Evolutionary conservation across 192 early-diverging fungal species (phyloP).

Genomic region (Backusella liffmaniae): DNA sequence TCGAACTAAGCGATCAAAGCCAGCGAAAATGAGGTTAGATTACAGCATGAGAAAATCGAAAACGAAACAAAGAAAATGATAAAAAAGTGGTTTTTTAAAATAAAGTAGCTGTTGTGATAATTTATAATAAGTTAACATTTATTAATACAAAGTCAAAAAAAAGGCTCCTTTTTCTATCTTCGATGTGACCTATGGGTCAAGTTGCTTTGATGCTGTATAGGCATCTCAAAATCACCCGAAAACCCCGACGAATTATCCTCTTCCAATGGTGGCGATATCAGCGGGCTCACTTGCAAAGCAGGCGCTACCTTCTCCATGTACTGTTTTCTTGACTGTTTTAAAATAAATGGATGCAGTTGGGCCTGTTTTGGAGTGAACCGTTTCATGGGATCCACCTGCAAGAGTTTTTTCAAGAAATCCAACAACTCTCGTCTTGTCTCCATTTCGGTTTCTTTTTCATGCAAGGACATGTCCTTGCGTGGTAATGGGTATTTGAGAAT

Average conservation of each 20-base stretch:
- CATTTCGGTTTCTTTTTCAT: conserved; percentile 16
- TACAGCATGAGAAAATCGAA: too few species aligned
- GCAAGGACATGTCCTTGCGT: background rate
- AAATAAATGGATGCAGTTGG: conserved; percentile 6
- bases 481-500: conserved; percentile 17
- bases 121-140: too few species aligned
- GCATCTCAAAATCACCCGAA: background rate
- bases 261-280: background rate
- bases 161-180: background rate
- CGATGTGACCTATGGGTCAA: background rate
- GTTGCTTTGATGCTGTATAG: background rate
- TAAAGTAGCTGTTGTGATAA: too few species aligned
- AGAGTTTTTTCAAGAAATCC: conserved; percentile 13
- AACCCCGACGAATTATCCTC: background rate
- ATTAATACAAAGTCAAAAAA: too few species aligned
- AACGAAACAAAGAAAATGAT: too few species aligned
- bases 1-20: background rate
- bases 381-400: conserved; percentile 10
- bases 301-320: background rate
- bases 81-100: too few species aligned
- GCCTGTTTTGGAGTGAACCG: conserved; percentile 14
- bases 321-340: background rate
- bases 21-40: too few species aligned
- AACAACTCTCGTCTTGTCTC: background rate
- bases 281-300: background rate